Evolutionary conservation across 768 basidiomycete genomes (phyloP), one percentile per base, ranked within the genome.

Genomic region (Pulveroboletus ravenelii): DNA sequence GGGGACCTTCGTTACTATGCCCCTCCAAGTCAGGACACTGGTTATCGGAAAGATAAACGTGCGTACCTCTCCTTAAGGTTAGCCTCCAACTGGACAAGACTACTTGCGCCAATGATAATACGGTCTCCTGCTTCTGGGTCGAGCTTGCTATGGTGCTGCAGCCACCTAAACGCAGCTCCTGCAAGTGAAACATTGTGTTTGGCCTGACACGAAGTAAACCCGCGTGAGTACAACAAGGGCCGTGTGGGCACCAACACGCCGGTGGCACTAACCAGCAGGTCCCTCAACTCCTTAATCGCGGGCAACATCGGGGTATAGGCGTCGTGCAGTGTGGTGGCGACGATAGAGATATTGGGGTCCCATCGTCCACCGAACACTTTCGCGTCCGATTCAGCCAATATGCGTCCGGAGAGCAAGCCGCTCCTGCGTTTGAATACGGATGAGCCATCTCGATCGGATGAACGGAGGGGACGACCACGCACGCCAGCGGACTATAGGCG

Each of bases 101-200:
- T 68, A 20, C 62, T 64, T 2, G 72, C 71, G 4, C 74, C 74
- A 27, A 77, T 66, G 43, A 74, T 60, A 52, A 74, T 55, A 20
- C 48, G 51, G 42, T 68, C 64, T 40, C 61, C 55, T 3, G 34
- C 52, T 5, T 36, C 47, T 25, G 63, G 50, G 13, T 42, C 48
- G 17, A 53, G 51, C 31, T 40, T 50, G 39, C 61, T 57, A 49
- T 65, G 55, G 15, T 60, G 46, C 12, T 65, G 58, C 41, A 65
- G 52, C 54, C 61, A 60, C 30, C 63, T 53, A 17, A 57, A 44
- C 6, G 62, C 57, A 30, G 36, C 63, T 34, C 47, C 57, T 4
- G 54, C 29, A 25, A 56, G 41, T 12, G 57, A 29, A 15, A 53
- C 34, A 1, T 48, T 51, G 13, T 48, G 38, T 29, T 63, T 43